These are phyloP conservation scores for Rosa rugosa DNA, from an alignment of 306 rosid genomes.

Conservation along the genomic window DNA sequence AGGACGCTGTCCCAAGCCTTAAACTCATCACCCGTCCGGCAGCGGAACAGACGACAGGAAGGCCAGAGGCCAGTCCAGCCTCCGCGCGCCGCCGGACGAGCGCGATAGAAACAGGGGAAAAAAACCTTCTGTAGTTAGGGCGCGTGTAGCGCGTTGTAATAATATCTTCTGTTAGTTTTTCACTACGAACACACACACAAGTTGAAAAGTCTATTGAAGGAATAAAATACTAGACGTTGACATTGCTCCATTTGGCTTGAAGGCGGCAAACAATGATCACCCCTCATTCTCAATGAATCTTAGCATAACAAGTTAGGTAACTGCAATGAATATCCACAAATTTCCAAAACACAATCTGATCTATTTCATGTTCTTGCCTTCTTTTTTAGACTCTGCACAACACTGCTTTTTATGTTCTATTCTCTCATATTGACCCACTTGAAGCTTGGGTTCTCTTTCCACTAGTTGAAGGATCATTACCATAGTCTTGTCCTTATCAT, in stretches of 20 bases:
- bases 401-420: constrained; percentile 19
- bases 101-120: no score
- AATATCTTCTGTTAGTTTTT: no score
- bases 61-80: no score
- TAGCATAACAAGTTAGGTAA: constrained; percentile 36
- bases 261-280: not conserved
- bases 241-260: not conserved
- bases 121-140: no score
- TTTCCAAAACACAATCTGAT: no score
- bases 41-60: no score
- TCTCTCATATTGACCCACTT: constrained; percentile 36
- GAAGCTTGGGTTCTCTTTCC: constrained; percentile 29
- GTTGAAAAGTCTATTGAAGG: not conserved
- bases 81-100: no score
- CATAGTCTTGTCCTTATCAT: constrained; percentile 21
- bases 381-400: constrained; percentile 31
- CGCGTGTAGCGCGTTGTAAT: no score
- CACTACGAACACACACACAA: no score
- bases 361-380: constrained; percentile 8
- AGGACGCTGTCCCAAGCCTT: no score
- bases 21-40: no score
- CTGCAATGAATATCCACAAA: no score
- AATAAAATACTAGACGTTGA: not conserved
- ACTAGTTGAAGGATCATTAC: constrained; percentile 12
- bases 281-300: constrained; percentile 21